Base-by-base conservation (phyloP, 2,329 filamentous ascomycete genomes). In the Phialophora chinensis region DNA sequence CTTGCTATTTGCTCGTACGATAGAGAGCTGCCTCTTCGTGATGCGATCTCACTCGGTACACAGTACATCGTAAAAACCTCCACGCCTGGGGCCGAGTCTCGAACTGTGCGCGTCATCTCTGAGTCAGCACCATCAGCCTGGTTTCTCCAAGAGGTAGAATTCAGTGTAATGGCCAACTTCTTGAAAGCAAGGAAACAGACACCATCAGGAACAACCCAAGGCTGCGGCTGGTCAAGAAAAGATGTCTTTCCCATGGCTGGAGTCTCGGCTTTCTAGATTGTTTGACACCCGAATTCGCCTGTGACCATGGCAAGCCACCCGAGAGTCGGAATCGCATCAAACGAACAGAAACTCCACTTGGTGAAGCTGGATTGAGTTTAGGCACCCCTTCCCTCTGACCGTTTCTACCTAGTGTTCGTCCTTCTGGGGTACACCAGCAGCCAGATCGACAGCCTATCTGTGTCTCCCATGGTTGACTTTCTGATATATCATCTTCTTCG, bases 401-500 rank as follows among this genome's bases (percentile, higher is more conserved):
- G 25, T 52, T 52, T 23, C 20, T 52, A 52, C 49, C 49, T 52
- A 52, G 49, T 29, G 49, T 52, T 52, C 2, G 49, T 52, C 20
- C 49, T 29, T 52, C 49, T 52, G 49, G 49, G 49, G 20, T 44
- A 44, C 17, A 44, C 38, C 38, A 20, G 38, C 38, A 44, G 25
- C 53, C 53, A 33, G 53, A 55, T 55, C 53, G 53, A 55, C 53
- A 23, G 53, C 53, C 53, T 55, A 55, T 20, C 49, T 29, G 49
- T 27, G 20, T 52, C 20, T 52, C 14, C 49, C 49, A 27, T 52
- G 20, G 20, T 4, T 7, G 25, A 52, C 20, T 25, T 52, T 52
- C n/a, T 52, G 65, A 63, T 70, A 71, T 63, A 66, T 70, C 55
- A 60, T 72, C 66, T 63, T 54, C 3, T 20, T 44, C 58, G 42